These are phyloP conservation scores for Flagelloscypha sp. DNA, from an alignment of 768 basidiomycete genomes.

Conservation along the genomic window DNA sequence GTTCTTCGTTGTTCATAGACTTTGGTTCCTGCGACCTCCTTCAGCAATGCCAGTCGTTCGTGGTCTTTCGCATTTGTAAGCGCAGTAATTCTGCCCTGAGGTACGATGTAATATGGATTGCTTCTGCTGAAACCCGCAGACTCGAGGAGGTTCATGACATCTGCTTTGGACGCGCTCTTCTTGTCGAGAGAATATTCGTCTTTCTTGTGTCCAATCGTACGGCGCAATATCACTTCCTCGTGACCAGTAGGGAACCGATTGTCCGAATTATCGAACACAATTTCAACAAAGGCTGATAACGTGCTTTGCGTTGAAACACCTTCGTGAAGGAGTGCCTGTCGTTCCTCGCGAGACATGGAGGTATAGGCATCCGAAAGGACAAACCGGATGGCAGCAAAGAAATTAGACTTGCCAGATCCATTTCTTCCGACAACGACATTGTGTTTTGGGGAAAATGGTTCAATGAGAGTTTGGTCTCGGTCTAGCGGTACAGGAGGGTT, in stretches of 20 bases:
- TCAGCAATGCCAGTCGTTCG: constrained; percentile 87
- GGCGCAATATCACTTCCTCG: constrained; percentile 77
- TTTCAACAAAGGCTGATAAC: constrained; percentile 90
- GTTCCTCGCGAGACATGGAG: constrained; percentile 88
- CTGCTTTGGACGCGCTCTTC: constrained; percentile 92
- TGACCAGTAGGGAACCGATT: constrained; percentile 89
- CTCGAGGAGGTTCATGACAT: constrained; percentile 95
- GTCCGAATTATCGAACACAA: constrained; percentile 92
- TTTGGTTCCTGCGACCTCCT: constrained; percentile 97
- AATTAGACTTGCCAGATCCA: constrained; percentile 97
- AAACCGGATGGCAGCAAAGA: constrained; percentile 97
- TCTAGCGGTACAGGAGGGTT: constrained; percentile 37
- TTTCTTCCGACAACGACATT: constrained; percentile 97
- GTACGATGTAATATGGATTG: constrained; percentile 99
- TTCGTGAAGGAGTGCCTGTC: constrained; percentile 89
- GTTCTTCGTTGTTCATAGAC: constrained; percentile 92
- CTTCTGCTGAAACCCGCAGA: constrained; percentile 95
- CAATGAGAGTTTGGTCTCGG: constrained; percentile 84
- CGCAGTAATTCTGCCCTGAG: constrained; percentile 93
- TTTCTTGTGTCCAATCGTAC: constrained; percentile 96
- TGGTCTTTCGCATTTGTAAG: constrained; percentile 96
- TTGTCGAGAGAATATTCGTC: constrained; percentile 97
- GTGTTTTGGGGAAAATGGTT: constrained; percentile 88
- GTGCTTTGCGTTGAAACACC: constrained; percentile 84
- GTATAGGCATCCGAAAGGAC: constrained; percentile 97